Conservation (phyloP, 2,329 filamentous ascomycete species). For the Coniochaeta ligniaria region DNA sequence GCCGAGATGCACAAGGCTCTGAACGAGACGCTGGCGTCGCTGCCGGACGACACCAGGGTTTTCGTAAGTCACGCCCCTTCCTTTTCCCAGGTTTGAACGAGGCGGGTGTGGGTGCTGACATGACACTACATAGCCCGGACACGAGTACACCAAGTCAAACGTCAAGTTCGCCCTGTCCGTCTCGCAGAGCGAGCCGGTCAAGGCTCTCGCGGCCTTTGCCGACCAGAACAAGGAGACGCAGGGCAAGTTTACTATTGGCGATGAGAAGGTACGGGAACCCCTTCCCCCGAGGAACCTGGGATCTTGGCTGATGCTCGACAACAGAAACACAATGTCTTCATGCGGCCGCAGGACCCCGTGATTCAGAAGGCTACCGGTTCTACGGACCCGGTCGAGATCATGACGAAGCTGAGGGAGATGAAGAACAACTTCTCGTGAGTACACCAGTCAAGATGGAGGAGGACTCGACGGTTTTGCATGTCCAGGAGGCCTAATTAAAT, state of each 20-base stretch:
- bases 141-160: constrained; percentile 97
- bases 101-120: background rate
- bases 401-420: constrained; percentile 80
- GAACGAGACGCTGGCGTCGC: constrained; percentile 71
- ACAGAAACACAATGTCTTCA: constrained; percentile 91
- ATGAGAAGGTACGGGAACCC: constrained; percentile 70
- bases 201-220: constrained; percentile 70
- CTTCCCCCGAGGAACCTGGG: background rate
- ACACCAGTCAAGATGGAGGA: background rate
- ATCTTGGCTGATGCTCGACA: background rate
- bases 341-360: constrained; percentile 78
- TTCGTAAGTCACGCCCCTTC: constrained; percentile 74
- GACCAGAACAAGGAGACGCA: constrained; percentile 80
- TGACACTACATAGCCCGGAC: constrained; percentile 60
- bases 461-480: background rate
- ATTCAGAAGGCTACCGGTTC: constrained; percentile 81
- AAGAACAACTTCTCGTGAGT: constrained; percentile 71
- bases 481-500: constrained; percentile 7
- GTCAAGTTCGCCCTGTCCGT: constrained; percentile 81
- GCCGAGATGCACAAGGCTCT: constrained; percentile 89
- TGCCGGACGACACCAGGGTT: constrained; percentile 88
- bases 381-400: constrained; percentile 74
- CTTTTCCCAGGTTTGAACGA: too few relatives aligned
- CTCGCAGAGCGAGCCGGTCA: constrained; percentile 65
- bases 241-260: constrained; percentile 91